Percentiles rank a stretch among this genome's conserved stretches.
phyloP scores from a whole-genome alignment of 805 yeast genomes.

The Candida hispaniensis region DNA sequence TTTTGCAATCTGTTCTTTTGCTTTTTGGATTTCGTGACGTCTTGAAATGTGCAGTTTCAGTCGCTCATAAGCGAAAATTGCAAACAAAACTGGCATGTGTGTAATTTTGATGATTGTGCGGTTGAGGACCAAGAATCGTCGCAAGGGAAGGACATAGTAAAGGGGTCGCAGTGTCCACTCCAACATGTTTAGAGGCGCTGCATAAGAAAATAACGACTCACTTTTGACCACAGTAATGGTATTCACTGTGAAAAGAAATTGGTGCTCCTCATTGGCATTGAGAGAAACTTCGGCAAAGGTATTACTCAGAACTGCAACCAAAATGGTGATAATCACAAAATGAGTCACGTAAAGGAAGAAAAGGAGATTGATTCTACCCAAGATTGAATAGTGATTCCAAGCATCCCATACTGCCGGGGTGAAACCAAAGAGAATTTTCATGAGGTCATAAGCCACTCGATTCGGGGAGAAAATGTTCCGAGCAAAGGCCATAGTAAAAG shows the following conservation, averaged over 20 bases:
- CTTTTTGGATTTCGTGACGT: slow-evolving; percentile 7
- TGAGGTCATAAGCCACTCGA: slow-evolving; percentile 41
- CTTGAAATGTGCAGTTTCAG: slow-evolving; percentile 19
- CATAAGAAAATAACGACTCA: slow-evolving; percentile 30
- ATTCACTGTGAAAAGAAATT: slow-evolving; percentile 31
- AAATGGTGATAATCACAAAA: slow-evolving; percentile 43
- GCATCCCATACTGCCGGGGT: slow-evolving; percentile 52
- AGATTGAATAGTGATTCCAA: slow-evolving; percentile 39
- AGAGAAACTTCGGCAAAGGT: slow-evolving; percentile 29
- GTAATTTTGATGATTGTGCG: slow-evolving; percentile 30
- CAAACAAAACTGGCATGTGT: slow-evolving; percentile 30
- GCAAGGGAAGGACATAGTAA: slow-evolving; percentile 26
- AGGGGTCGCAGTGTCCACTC: slow-evolving; percentile 28
- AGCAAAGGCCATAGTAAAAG: slow-evolving; percentile 40
- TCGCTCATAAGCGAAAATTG: slow-evolving; percentile 29
- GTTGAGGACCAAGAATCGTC: slow-evolving; percentile 27
- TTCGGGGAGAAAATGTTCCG: slow-evolving; percentile 33
- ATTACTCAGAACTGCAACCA: slow-evolving; percentile 42
- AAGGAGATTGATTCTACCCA: slow-evolving; percentile 40
- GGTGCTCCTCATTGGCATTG: slow-evolving; percentile 33
- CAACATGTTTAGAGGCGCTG: slow-evolving; percentile 31
- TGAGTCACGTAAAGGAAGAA: slow-evolving; percentile 45
- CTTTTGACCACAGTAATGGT: slow-evolving; percentile 31
- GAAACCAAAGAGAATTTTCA: slow-evolving; percentile 45
- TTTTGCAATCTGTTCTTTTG: slow-evolving; percentile 15